Base-by-base conservation (phyloP, 192 early-diverging fungal genomes). In the Geosiphon pyriformis region DNA sequence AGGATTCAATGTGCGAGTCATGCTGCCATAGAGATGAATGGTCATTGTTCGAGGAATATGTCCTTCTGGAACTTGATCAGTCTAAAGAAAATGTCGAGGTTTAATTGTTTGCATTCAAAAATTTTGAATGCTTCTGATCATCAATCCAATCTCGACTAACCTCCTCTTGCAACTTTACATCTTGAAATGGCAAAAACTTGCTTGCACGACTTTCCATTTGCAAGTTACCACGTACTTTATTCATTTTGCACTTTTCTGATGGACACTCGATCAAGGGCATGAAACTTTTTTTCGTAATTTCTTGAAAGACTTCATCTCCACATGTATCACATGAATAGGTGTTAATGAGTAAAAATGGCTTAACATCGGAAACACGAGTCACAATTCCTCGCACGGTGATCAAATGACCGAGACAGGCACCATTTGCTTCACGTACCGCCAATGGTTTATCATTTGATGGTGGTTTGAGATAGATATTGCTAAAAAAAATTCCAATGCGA, bases 21-120 rank as follows among this genome's bases (percentile, higher is more conserved):
- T 73, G 48, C 84, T 81, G 59, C 92, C 92, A 77, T 84, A 86
- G 35, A 95, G 75, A 73, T 97, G 89, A 27, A 98, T 80, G n/a
- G 89, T 92, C 86, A 98, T 95, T 30, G 90, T 85, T 48, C 96
- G 87, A 63, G 96, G 96, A 74, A 98, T 98, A 75, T 96, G 94
- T 63, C 96, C 96, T 75, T 96, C 94, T 55, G 96, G 96, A 20
- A 98, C 93, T 88, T 98, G 96, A 77, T 98, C 94, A 25, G 94
- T 90, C 87, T 90, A 61, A 10, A 48, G 30, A 25, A 26, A 17
- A 12, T 49, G 30, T 29, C 4, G 11, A 61, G 17, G 7, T 8
- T 12, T 7, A n/a, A 42, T 27, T 0, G 70, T 15, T 22, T 10
- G 3, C 22, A 50, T 48, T 51, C 12, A 62, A 18, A 27, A 7